phyloP scores from a whole-genome alignment of 2,329 filamentous ascomycete genomes.

The Xylaria sp. region DNA sequence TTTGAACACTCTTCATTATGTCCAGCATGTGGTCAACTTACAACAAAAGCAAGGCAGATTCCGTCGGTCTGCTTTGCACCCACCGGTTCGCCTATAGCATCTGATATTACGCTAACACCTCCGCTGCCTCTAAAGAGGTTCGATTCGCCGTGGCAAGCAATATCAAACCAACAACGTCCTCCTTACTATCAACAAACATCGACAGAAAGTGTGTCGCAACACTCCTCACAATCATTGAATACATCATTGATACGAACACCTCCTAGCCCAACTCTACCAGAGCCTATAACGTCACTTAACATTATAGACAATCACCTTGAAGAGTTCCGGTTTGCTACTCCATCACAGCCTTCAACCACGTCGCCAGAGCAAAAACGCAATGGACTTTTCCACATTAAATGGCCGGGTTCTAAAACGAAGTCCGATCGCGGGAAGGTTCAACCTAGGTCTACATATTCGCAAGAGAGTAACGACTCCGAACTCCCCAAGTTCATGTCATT shows the following conservation, averaged over 20 bases:
- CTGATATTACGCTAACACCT: slow-evolving; percentile 17
- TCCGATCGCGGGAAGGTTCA: background rate
- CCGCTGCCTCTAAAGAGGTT: slow-evolving; percentile 13
- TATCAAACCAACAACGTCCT: slow-evolving; percentile 2
- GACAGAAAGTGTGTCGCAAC: slow-evolving; percentile 1
- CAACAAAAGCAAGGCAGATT: slow-evolving; percentile 34
- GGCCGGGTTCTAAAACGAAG: slow-evolving; percentile 13
- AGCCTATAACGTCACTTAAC: slow-evolving; percentile 13
- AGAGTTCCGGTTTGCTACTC: background rate
- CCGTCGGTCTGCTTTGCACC: slow-evolving; percentile 22
- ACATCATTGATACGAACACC: slow-evolving; percentile 17
- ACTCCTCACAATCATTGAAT: slow-evolving; percentile 6
- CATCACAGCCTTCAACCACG: slow-evolving; percentile 1
- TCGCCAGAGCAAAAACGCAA: slow-evolving; percentile 15
- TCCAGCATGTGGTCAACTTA: slow-evolving; percentile 38
- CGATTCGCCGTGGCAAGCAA: slow-evolving; percentile 1
- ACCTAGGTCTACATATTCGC: slow-evolving; percentile 15
- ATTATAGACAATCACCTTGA: slow-evolving; percentile 21
- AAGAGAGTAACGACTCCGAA: slow-evolving; percentile 8
- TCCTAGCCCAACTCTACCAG: slow-evolving; percentile 16
- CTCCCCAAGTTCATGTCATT: slow-evolving; percentile 18
- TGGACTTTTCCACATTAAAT: slow-evolving; percentile 20
- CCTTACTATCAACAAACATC: background rate
- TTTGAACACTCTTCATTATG: slow-evolving; percentile 15
- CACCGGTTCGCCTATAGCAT: slow-evolving; percentile 5